Base-by-base conservation (phyloP, 495 filamentous ascomycete species). In the Penicillium longicatenatum region DNA sequence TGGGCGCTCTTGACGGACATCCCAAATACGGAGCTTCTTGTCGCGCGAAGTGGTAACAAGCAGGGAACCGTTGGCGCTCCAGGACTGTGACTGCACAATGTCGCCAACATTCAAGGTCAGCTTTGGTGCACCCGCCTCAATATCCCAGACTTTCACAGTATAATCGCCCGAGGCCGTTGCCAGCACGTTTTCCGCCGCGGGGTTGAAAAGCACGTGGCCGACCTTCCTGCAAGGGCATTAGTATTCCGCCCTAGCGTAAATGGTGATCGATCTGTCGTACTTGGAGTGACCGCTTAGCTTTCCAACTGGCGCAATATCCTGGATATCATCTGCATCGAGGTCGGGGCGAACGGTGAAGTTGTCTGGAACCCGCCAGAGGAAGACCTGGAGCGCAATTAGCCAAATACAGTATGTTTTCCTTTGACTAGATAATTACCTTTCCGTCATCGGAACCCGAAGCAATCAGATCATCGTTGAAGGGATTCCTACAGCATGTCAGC, bases 21-120 rank as follows among this genome's bases (percentile, higher is more conserved):
- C 94, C 94, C 94, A 98, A 58, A 98, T 85, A 26, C 95, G 86
- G 53, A 98, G 82, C 80, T 96, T 98, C 85, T 98, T 98, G 82
- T 98, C 95, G 47, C 95, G 86, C 29, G 91, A 97, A 14, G 94
- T 98, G 1, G 94, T 98, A 42, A 90, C 92, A 55, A 98, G 76
- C 66, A 96, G 79, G 30, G 89, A 86, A 46, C 94, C 94, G 62
- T 93, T 91, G 63, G 91, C 91, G 72, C 88, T 97, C 94, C 94
- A 98, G 20, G 93, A 96, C 65, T 97, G 81, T 48, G 90, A 94
- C 73, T 98, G 94, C 17, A 98, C 89, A 60, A 97, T 91, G 58
- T 98, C 94, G 37, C 81, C 84, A 72, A 97, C 86, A 64, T 89
- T 92, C 35, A 98, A 81, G 3, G 86, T 85, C 41, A 92, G 76